phyloP scores from a whole-genome alignment of 2,329 filamentous ascomycete species.

The Fusarium falciforme region DNA sequence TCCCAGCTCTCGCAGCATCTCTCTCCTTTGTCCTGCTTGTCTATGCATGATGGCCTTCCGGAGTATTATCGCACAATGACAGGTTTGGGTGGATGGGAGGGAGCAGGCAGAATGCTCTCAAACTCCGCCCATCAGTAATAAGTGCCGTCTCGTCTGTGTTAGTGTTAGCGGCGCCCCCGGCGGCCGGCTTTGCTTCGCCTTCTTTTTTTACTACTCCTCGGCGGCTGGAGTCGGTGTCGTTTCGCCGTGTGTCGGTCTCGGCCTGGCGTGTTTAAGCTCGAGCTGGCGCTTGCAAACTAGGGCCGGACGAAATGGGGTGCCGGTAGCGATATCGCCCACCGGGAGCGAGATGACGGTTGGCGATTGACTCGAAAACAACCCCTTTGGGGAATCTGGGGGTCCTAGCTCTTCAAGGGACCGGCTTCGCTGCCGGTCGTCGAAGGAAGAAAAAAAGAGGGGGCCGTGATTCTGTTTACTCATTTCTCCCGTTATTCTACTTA shows the following conservation, averaged over 20 bases:
- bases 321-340: constrained; percentile 34
- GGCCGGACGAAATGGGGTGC: constrained; percentile 32
- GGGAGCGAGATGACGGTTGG: neutral
- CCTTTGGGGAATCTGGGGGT: constrained; percentile 17
- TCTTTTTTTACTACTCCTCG: neutral
- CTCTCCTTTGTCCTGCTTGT: neutral
- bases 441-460: constrained; percentile 13
- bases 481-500: constrained; percentile 10
- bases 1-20: constrained; percentile 5
- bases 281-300: constrained; percentile 32
- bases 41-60: constrained; percentile 16
- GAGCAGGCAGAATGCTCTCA: neutral
- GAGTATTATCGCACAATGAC: constrained; percentile 4
- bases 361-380: constrained; percentile 33
- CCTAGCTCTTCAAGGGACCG: constrained; percentile 26
- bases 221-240: neutral
- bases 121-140: neutral
- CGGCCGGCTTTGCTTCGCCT: neutral
- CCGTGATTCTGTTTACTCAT: constrained; percentile 15
- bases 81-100: neutral
- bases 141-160: neutral
- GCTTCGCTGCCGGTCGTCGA: constrained; percentile 29
- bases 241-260: constrained; percentile 22
- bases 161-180: neutral
- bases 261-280: constrained; percentile 36